Evolutionary conservation across 768 basidiomycete genomes (phyloP), one percentile per base, ranked within the genome.

Genomic region (Rhizopogon vulgaris): DNA sequence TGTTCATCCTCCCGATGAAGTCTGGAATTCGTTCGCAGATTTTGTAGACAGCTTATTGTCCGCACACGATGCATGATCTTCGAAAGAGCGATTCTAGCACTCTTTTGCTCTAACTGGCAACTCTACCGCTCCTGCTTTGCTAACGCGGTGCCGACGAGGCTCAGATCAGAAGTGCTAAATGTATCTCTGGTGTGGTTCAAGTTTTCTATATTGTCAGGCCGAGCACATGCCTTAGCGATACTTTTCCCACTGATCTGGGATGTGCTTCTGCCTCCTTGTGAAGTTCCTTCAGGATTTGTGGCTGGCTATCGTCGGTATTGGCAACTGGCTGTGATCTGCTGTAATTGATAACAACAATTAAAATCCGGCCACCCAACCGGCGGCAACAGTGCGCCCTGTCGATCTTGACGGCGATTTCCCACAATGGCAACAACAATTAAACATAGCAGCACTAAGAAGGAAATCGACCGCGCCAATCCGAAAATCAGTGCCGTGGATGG

Each of bases 11-110:
- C 82, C 82, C 3, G 78, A 84, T 61, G 77, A 78, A 56, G 66
- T 82, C 3, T 75, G 61, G 48, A 77, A 77, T 27, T 76, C 71
- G 3, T 84, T 86, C 57, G 70, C 80, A 3, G 65, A 67, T 4
- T 79, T 84, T 51, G 73, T 84, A 1, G 76, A 83, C n/a, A 69
- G 60, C 8, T 46, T 46, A 34, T 22, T 34, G 30, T 45, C 43
- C 9, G 6, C 42, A 2, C 28, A 30, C n/a, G 28, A 28, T 17
- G n/a, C n/a, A 27, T 3, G n/a, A 27, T 4, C 6, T 43, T 30
- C 3, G 7, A 32, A 32, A 18, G 4, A 22, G 43, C 18, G 18
- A 45, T 45, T 32, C 0, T 7, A 22, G 28, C 30, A 4, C 58
- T 34, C 1, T 59, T 55, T 14, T 43, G 41, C 8, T 27, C 47